Conservation (phyloP, 805 yeast species). For the Torulaspora indica region DNA sequence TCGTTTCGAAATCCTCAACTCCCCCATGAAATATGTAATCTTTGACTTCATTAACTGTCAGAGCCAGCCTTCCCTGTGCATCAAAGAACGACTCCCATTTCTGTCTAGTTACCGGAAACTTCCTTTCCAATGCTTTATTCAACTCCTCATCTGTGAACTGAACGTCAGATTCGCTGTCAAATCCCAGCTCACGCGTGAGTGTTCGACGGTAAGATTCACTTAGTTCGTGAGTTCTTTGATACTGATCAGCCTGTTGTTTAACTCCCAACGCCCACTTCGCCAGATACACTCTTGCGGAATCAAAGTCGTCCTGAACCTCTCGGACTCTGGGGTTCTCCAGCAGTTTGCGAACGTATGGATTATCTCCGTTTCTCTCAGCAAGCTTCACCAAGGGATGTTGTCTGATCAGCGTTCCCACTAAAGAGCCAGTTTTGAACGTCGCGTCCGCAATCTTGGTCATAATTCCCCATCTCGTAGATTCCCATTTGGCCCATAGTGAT, state of each 20-base stretch:
- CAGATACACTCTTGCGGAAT: constrained; percentile 82
- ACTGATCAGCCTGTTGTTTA: constrained; percentile 79
- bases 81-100: constrained; percentile 91
- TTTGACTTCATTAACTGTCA: constrained; percentile 76
- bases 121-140: constrained; percentile 61
- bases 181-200: constrained; percentile 58
- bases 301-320: constrained; percentile 79
- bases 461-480: constrained; percentile 73
- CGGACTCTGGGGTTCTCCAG: constrained; percentile 75
- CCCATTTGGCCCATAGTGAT: constrained; percentile 26
- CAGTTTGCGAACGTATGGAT: constrained; percentile 43
- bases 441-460: constrained; percentile 80
- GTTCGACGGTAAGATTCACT: constrained; percentile 55
- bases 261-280: constrained; percentile 97
- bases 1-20: constrained; percentile 44
- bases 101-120: constrained; percentile 39
- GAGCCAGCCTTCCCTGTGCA: constrained; percentile 60
- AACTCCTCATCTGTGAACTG: constrained; percentile 32
- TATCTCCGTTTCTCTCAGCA: constrained; percentile 43
- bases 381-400: constrained; percentile 32
- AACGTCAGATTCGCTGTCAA: constrained; percentile 36
- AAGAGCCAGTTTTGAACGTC: constrained; percentile 40
- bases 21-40: constrained; percentile 91
- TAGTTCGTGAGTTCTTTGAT: constrained; percentile 43
- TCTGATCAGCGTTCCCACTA: constrained; percentile 22